phyloP scores from a whole-genome alignment of 306 rosid species.

The Vigna reflexopilosa region DNA sequence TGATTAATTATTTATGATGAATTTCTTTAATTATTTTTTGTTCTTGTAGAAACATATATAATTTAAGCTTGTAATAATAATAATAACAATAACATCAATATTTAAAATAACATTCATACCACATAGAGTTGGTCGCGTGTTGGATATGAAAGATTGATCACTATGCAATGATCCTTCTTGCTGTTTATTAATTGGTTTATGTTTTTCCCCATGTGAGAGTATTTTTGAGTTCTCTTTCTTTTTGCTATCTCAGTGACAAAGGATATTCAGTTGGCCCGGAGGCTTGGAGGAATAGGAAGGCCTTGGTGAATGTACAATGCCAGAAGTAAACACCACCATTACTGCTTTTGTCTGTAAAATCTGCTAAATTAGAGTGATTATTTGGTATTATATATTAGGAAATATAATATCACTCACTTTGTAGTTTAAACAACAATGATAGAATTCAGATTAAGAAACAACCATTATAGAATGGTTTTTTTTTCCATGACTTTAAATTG shows the following conservation, averaged over 20 bases:
- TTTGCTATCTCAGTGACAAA: slow-evolving; percentile 70
- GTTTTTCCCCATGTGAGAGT: slow-evolving; percentile 4
- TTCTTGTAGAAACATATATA: background rate
- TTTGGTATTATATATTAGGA: slow-evolving; percentile 39
- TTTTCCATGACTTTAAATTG: slow-evolving; percentile 9
- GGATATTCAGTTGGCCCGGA: slow-evolving; percentile 90
- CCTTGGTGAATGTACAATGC: slow-evolving; percentile 60
- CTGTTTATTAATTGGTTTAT: slow-evolving; percentile 8
- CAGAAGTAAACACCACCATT: background rate
- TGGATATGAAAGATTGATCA: background rate
- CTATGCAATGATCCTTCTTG: background rate
- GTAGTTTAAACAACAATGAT: slow-evolving; percentile 23
- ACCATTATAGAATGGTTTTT: slow-evolving; percentile 12
- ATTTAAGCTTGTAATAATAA: background rate
- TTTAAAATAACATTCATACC: no score
- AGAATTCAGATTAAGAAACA: background rate
- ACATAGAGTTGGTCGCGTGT: background rate
- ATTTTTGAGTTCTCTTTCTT: slow-evolving; percentile 24
- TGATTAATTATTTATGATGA: background rate
- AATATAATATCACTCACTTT: background rate
- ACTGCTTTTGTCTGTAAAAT: slow-evolving; percentile 32
- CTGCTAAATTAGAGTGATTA: slow-evolving; percentile 17
- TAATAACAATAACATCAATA: no score
- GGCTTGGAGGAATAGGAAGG: slow-evolving; percentile 73
- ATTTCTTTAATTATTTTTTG: background rate